A percentile compares a stretch with the other conserved stretches of the same genome.
Conservation (phyloP, 1,284 basidiomycete genomes). For the Anthracocystis panici-leucophaei region DNA sequence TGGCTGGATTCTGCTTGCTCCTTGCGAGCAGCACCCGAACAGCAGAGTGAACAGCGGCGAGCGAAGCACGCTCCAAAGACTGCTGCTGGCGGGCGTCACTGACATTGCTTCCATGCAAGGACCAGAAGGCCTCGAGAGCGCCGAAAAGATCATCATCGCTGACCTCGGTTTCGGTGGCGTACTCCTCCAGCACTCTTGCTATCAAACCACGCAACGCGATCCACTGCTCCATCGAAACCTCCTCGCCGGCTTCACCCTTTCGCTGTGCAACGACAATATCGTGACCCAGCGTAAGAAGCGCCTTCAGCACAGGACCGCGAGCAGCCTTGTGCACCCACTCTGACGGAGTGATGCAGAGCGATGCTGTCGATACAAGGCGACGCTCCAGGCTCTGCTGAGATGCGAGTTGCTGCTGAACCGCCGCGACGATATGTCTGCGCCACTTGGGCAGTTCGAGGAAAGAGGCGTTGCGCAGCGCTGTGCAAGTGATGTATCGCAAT, state of each 20-base stretch:
- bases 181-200: constrained; percentile 18
- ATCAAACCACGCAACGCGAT: constrained; percentile 24
- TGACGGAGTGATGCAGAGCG: constrained; percentile 22
- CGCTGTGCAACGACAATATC: constrained; percentile 14
- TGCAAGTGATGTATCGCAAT: constrained; percentile 22
- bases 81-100: neutral
- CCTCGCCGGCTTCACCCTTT: neutral
- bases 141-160: constrained; percentile 13
- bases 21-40: constrained; percentile 16
- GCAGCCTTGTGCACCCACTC: constrained; percentile 39
- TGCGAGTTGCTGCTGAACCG: constrained; percentile 10
- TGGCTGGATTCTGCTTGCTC: constrained; percentile 6
- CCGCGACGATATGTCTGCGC: constrained; percentile 34
- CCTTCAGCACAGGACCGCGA: constrained; percentile 23
- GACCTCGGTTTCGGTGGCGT: constrained; percentile 20
- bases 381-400: constrained; percentile 7
- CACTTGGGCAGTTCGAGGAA: constrained; percentile 55
- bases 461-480: constrained; percentile 37
- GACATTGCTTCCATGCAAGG: neutral
- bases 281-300: constrained; percentile 29
- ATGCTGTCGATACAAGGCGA: constrained; percentile 16
- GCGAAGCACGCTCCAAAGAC: constrained; percentile 25
- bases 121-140: constrained; percentile 15
- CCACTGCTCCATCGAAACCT: constrained; percentile 6
- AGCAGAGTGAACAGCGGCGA: constrained; percentile 15